Conservation (phyloP, 345 rosid genomes). For the Cardamine chenopodiifolia region DNA sequence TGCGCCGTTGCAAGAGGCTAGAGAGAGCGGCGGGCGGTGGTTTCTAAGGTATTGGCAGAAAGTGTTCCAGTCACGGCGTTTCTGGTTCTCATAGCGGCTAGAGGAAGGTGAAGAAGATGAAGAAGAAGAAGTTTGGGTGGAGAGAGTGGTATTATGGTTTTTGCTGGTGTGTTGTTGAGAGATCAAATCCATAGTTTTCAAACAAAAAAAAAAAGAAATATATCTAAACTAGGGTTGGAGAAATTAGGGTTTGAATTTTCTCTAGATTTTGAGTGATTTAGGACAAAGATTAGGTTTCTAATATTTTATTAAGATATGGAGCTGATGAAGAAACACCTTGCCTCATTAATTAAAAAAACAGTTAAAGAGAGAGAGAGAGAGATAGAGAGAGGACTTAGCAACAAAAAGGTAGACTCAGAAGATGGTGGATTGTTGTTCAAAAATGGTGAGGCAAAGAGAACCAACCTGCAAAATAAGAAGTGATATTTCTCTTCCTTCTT, state of each 20-base stretch:
- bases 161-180: conserved; percentile 29
- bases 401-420: conserved; percentile 15
- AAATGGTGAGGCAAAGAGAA: conserved; percentile 37
- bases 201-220: neutral
- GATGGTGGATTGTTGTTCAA: neutral
- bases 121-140: conserved; percentile 31
- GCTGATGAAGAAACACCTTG: neutral
- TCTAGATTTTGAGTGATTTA: conserved; percentile 5
- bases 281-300: neutral
- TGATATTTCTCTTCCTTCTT: conserved; percentile 12
- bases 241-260: neutral
- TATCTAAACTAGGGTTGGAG: neutral
- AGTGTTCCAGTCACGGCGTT: conserved; percentile 90
- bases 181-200: conserved; percentile 46
- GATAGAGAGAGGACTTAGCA: neutral
- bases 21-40: conserved; percentile 75
- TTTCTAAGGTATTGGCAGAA: conserved; percentile 85
- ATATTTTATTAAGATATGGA: neutral
- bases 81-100: conserved; percentile 87
- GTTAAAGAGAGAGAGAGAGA: conserved; percentile 1
- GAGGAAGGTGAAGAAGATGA: conserved; percentile 36
- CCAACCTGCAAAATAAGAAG: conserved; percentile 24
- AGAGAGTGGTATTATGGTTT: conserved; percentile 26
- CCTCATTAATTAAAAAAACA: neutral
- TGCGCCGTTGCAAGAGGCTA: conserved; percentile 73